A percentile compares a stretch with the other conserved stretches of the same genome.
Evolutionary conservation across 2,329 filamentous ascomycete genomes (phyloP).

Genomic region (Phyllosticta citriasiana): DNA sequence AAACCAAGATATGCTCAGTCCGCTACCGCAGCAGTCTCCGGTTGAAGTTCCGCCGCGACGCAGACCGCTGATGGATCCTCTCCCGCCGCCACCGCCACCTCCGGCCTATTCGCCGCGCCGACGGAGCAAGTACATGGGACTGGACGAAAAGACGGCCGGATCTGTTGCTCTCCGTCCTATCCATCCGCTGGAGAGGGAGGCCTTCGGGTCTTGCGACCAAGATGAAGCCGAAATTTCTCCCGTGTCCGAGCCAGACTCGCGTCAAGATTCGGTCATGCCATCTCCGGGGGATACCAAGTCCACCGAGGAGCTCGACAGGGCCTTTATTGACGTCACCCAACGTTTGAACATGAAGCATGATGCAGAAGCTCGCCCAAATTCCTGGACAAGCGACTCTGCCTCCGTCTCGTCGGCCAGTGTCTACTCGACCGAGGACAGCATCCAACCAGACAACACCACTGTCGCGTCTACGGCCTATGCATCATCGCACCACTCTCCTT

Average conservation of each 20-base stretch:
- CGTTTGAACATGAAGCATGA: slow-evolving; percentile 1
- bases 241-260: neutral
- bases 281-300: neutral
- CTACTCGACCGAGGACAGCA: slow-evolving; percentile 3
- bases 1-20: slow-evolving; percentile 2
- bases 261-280: neutral
- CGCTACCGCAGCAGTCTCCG: neutral
- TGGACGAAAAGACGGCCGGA: neutral
- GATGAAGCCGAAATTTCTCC: neutral
- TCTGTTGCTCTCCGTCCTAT: neutral
- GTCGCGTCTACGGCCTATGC: neutral
- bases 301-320: neutral
- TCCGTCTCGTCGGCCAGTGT: slow-evolving; percentile 1
- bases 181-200: slow-evolving; percentile 3
- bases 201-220: neutral
- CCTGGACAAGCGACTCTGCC: neutral
- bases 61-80: neutral
- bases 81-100: neutral
- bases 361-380: neutral
- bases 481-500: neutral
- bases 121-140: neutral
- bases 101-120: slow-evolving; percentile 5
- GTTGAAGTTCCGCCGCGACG: slow-evolving; percentile 4
- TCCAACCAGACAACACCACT: slow-evolving; percentile 1
- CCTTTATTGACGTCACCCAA: neutral